Base-by-base conservation (phyloP, 75 land plant genomes). In the Picea glauca region DNA sequence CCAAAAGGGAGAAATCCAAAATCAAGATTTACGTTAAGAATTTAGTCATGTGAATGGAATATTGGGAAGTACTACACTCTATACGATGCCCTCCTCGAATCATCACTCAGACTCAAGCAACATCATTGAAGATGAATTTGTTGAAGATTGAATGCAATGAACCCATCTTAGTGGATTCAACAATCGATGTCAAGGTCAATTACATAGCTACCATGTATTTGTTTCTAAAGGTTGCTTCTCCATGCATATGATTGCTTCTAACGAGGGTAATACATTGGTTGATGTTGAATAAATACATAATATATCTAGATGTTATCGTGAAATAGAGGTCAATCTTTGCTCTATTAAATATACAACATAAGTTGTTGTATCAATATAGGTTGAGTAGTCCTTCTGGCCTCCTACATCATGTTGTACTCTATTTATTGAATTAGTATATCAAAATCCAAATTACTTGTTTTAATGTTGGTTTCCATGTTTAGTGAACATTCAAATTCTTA, bases 231-330 rank as follows among this genome's bases (percentile, higher is more conserved):
- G 43, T 4, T 40, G 3, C 43, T 0, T 26, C 32, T 63, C 13
- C 67, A 2, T 12, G 38, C 17, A 0, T 31, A 32, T 8, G 38
- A 32, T 32, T 65, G 2, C 23, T 32, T 9, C 13, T 32, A 0
- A 83, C 57, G 76, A 57, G n/a, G 78, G 61, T 0, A 80, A 83
- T 40, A 81, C 33, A 58, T 67, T 83, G 43, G 81, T 77, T 13
- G 81, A 79, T 20, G 67, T 58, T 14, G 81, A 83, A 31, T 83
- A 80, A 38, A 78, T 83, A 4, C 73, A 80, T 30, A 82, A 83
- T 38, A 83, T 83, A 7, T 83, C 76, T 60, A 64, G 60, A n/a
- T 68, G n/a, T 0, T 80, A 83, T 46, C 58, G 64, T 5, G 60
- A 80, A 79, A 62, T 57, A 14, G 85, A 83, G 83, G 85, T 83